Conservation (phyloP, 2,329 filamentous ascomycete species). For the Sodiomyces alkalinus region DNA sequence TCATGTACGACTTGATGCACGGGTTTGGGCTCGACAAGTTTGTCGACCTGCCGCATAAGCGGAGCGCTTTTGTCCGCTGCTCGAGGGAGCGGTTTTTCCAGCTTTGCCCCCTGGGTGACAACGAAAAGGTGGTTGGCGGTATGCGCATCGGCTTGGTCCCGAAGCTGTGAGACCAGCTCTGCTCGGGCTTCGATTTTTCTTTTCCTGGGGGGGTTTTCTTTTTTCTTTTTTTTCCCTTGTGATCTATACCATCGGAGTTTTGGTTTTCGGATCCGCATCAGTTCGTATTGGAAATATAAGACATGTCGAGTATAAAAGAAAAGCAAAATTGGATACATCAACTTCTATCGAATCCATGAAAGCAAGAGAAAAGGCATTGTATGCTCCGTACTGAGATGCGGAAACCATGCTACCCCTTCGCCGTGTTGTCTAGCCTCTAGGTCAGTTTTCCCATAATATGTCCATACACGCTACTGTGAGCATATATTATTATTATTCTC, state of each 20-base stretch:
- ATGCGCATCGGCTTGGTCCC: constrained; percentile 37
- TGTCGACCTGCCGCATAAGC: constrained; percentile 57
- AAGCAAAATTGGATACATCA: too few relatives aligned
- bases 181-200: background rate
- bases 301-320: background rate
- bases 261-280: background rate
- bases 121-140: constrained; percentile 38
- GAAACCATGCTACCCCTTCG: too few relatives aligned
- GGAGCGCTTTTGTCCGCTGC: constrained; percentile 51
- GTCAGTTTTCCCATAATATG: too few relatives aligned
- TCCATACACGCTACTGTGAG: too few relatives aligned
- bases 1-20: constrained; percentile 61
- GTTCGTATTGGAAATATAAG: background rate
- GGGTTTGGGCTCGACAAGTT: constrained; percentile 60
- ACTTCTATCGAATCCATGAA: too few relatives aligned
- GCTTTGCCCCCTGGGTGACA: constrained; percentile 42
- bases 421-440: too few relatives aligned
- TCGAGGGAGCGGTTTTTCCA: constrained; percentile 57
- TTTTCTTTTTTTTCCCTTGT: background rate
- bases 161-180: constrained; percentile 38
- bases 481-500: too few relatives aligned
- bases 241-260: background rate
- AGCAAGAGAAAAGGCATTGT: too few relatives aligned
- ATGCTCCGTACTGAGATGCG: too few relatives aligned
- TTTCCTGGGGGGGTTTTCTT: background rate